Evolutionary conservation across 75 land plant species (phyloP).

Genomic region (Pinus albicaulis): DNA sequence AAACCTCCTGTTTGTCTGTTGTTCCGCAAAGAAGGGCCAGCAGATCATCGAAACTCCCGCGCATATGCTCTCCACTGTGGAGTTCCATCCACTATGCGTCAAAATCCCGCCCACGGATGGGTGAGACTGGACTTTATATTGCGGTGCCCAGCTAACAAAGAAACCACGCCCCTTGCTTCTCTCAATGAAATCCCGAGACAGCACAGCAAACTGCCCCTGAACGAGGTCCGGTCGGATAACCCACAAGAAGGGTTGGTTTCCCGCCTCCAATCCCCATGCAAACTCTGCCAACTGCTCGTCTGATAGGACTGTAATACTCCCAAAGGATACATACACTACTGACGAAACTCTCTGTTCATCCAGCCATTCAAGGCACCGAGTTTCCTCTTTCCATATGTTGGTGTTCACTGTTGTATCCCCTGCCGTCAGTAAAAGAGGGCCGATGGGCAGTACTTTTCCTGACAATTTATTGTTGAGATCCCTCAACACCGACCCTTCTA

Average conservation of each 20-base stretch:
- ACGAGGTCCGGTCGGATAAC: conserved; percentile 26
- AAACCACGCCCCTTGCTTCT: conserved; percentile 14
- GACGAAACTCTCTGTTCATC: conserved; percentile 10
- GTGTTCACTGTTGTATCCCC: background rate
- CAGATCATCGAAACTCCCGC: conserved; percentile 48
- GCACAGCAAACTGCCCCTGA: conserved; percentile 11
- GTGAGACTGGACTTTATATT: conserved; percentile 21
- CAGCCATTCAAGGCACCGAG: conserved; percentile 30
- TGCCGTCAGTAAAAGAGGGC: conserved; percentile 3
- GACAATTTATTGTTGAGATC: conserved; percentile 1
- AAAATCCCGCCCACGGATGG: conserved; percentile 23
- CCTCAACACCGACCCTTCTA: conserved; percentile 6
- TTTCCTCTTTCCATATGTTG: conserved; percentile 37
- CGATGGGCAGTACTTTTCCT: conserved; percentile 6
- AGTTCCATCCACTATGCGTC: conserved; percentile 55
- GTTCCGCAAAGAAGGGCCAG: conserved; percentile 44
- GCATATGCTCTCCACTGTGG: conserved; percentile 38
- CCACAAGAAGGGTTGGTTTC: conserved; percentile 28
- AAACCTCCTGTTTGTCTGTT: conserved; percentile 21
- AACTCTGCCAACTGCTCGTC: conserved; percentile 24
- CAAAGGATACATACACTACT: conserved; percentile 37
- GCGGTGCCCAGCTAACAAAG: conserved; percentile 32
- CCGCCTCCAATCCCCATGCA: conserved; percentile 29
- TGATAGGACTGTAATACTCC: conserved; percentile 30
- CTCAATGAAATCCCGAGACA: conserved; percentile 8